Percentiles rank a stretch among this genome's conserved stretches.
These are phyloP conservation scores for Tulasnella sp. DNA, from an alignment of 768 basidiomycete species.

Conservation along the genomic window DNA sequence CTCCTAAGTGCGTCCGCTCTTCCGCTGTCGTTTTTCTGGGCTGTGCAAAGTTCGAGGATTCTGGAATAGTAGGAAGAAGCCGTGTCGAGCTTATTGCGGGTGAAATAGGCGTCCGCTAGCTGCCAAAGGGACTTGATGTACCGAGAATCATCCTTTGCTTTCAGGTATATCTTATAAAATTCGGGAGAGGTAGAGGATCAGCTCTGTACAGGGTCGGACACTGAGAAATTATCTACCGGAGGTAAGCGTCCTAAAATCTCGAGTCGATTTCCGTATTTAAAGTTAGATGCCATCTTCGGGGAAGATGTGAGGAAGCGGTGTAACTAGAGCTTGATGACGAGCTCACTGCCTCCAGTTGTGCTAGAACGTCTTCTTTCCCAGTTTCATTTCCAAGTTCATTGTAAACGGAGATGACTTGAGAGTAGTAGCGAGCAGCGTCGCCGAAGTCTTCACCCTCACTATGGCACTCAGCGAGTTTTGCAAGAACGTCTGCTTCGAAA, in stretches of 20 bases:
- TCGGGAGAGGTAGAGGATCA: neutral
- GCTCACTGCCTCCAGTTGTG: neutral
- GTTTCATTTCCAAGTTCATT: neutral
- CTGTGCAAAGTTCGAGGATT: neutral
- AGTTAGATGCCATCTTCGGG: neutral
- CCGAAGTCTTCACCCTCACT: neutral
- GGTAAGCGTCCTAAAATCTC: neutral
- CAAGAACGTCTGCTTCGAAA: neutral
- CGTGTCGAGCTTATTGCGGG: neutral
- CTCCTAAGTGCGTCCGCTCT: neutral
- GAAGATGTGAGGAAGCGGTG: neutral
- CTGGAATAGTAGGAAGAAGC: neutral
- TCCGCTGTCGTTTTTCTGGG: neutral
- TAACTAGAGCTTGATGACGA: neutral
- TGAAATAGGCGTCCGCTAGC: neutral
- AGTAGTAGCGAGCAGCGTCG: neutral
- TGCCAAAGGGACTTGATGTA: neutral
- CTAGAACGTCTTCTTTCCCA: neutral
- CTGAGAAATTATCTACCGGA: neutral
- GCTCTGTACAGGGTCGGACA: neutral
- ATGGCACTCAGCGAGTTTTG: neutral
- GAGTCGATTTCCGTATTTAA: neutral
- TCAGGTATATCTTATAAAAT: too few relatives aligned
- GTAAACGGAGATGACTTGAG: neutral
- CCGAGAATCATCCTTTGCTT: neutral